Conservation (phyloP, 2,329 filamentous ascomycete species). For the Hymenoscyphus fraxineus region DNA sequence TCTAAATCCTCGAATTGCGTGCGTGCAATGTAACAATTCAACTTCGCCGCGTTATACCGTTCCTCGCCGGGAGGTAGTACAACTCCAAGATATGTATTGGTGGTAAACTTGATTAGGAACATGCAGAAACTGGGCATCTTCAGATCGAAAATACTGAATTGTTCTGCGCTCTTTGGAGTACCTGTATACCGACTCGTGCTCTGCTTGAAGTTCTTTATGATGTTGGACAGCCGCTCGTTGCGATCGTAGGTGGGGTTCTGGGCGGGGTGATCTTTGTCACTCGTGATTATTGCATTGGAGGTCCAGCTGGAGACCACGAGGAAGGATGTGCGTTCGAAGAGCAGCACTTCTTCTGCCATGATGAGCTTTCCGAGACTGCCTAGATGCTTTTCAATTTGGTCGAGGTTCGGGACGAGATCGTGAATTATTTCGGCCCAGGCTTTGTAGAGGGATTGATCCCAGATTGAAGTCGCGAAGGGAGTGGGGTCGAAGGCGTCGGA, state of each 20-base stretch:
- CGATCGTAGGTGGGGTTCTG: conserved; percentile 88
- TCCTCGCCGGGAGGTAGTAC: conserved; percentile 88
- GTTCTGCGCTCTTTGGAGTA: conserved; percentile 75
- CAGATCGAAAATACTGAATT: conserved; percentile 77
- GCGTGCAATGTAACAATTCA: conserved; percentile 85
- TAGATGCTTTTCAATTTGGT: conserved; percentile 82
- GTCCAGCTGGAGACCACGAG: conserved; percentile 93
- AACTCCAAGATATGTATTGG: conserved; percentile 94
- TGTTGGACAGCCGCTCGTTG: conserved; percentile 92
- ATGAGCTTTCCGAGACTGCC: conserved; percentile 78
- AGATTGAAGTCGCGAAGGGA: conserved; percentile 93
- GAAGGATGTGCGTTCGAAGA: conserved; percentile 95
- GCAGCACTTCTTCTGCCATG: conserved; percentile 85
- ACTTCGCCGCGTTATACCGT: conserved; percentile 81
- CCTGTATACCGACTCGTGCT: conserved; percentile 70
- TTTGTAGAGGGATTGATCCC: conserved; percentile 97
- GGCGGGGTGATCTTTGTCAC: conserved; percentile 32
- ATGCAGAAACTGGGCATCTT: conserved; percentile 82
- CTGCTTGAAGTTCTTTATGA: conserved; percentile 98
- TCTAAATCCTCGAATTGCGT: conserved; percentile 73
- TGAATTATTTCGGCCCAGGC: conserved; percentile 98
- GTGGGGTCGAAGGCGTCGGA: conserved; percentile 73
- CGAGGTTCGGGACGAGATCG: conserved; percentile 90
- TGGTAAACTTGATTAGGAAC: conserved; percentile 92
- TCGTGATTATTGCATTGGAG: conserved; percentile 38